Evolutionary conservation across 2,329 filamentous ascomycete species (phyloP).

Genomic region (Cercospora janseana): DNA sequence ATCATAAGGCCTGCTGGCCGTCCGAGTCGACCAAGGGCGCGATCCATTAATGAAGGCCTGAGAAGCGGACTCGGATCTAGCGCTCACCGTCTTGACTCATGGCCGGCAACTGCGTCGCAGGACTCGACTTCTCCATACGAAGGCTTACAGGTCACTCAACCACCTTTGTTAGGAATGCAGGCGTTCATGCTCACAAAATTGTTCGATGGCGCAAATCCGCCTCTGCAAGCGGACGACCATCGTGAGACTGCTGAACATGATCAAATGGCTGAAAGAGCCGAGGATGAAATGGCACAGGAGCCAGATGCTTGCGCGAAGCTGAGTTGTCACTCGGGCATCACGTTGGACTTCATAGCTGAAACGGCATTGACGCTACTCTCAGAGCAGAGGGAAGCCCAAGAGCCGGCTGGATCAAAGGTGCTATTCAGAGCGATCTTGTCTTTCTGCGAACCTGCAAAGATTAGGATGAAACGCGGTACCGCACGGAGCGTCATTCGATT

Average conservation of each 20-base stretch:
- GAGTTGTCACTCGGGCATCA: constrained; percentile 33
- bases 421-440: constrained; percentile 35
- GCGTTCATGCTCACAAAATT: constrained; percentile 28
- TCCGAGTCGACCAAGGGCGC: constrained; percentile 16
- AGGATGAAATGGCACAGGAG: constrained; percentile 5
- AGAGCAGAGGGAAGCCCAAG: background rate
- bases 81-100: background rate
- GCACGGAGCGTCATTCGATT: constrained; percentile 24
- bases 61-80: constrained; percentile 2
- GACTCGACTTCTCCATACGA: constrained; percentile 9
- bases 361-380: constrained; percentile 26
- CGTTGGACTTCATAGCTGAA: constrained; percentile 33
- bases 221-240: too few relatives aligned
- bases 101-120: too few relatives aligned
- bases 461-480: constrained; percentile 22
- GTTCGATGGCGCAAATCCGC: too few relatives aligned
- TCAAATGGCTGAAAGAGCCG: background rate
- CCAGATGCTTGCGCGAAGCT: constrained; percentile 26
- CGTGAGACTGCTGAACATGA: background rate
- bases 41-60: constrained; percentile 26
- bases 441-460: constrained; percentile 22
- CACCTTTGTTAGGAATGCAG: constrained; percentile 31
- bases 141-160: constrained; percentile 29
- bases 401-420: constrained; percentile 10
- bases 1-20: constrained; percentile 16